These are phyloP conservation scores for Mycena rosella DNA, from an alignment of 768 basidiomycete genomes.

Conservation along the genomic window DNA sequence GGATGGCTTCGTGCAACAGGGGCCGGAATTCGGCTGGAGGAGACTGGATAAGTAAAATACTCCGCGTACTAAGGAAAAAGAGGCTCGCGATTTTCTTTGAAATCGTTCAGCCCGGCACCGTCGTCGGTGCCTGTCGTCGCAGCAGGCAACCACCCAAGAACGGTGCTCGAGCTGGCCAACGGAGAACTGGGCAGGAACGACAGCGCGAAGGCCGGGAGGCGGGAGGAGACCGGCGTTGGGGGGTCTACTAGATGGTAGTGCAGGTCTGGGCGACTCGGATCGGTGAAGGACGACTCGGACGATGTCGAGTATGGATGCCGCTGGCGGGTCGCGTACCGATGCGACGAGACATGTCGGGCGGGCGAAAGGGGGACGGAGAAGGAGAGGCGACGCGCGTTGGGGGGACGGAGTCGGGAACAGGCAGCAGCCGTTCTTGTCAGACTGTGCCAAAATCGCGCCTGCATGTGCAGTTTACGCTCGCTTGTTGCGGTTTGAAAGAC, in stretches of 20 bases:
- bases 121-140: slow-evolving; percentile 42
- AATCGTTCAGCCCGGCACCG: slow-evolving; percentile 75
- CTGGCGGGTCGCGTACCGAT: not conserved
- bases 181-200: slow-evolving; percentile 70
- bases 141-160: slow-evolving; percentile 83
- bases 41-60: not conserved
- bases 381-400: not conserved
- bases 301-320: slow-evolving; percentile 12
- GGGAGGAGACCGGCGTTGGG: slow-evolving; percentile 61
- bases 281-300: slow-evolving; percentile 46
- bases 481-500: not conserved
- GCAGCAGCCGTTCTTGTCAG: slow-evolving; percentile 13
- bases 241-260: slow-evolving; percentile 76
- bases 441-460: slow-evolving; percentile 11
- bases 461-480: slow-evolving; percentile 9
- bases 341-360: not conserved
- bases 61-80: not conserved
- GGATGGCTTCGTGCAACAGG: slow-evolving; percentile 72
- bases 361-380: not conserved
- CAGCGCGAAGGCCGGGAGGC: slow-evolving; percentile 68
- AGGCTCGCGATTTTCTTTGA: slow-evolving; percentile 75
- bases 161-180: slow-evolving; percentile 58
- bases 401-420: slow-evolving; percentile 1
- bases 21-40: slow-evolving; percentile 67
- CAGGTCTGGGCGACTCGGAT: slow-evolving; percentile 73